Conservation (phyloP, 371 early-diverging fungal genomes). For the Actinomortierella wolfii region DNA sequence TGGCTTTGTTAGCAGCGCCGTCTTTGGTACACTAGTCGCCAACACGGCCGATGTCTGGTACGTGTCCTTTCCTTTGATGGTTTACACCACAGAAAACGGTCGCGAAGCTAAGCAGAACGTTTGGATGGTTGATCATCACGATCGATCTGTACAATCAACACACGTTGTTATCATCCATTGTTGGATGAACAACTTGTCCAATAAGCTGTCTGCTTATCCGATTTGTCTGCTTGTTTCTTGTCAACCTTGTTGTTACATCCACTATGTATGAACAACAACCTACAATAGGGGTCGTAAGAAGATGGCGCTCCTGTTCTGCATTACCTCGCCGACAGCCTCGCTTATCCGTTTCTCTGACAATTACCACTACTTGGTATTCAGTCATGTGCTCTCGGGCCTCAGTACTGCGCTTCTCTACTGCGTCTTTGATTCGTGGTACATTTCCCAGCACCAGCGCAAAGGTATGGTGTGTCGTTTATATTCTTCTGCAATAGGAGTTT, state of each 20-base stretch:
- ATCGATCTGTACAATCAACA: too few relatives aligned
- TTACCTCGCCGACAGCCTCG: conserved; percentile 59
- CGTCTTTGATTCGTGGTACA: conserved; percentile 86
- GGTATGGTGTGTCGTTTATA: conserved; percentile 10
- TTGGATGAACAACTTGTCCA: too few relatives aligned
- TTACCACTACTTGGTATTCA: conserved; percentile 61
- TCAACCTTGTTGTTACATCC: too few relatives aligned
- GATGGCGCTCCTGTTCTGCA: conserved; percentile 68
- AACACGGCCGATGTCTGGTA: conserved; percentile 76
- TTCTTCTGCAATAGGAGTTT: too few relatives aligned
- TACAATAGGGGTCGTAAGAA: conserved; percentile 64
- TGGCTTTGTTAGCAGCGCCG: conserved; percentile 75
- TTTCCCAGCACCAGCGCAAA: conserved; percentile 66
- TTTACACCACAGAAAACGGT: too few relatives aligned
- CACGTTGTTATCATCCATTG: too few relatives aligned
- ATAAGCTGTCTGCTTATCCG: too few relatives aligned
- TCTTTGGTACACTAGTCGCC: conserved; percentile 76
- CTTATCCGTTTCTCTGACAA: conserved; percentile 57
- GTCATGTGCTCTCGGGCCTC: conserved; percentile 72
- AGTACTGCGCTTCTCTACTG: conserved; percentile 72
- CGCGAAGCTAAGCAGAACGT: too few relatives aligned
- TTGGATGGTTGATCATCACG: too few relatives aligned
- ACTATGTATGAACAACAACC: too few relatives aligned
- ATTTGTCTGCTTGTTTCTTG: too few relatives aligned
- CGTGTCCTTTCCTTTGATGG: conserved; percentile 1